These are phyloP conservation scores for Brasenia schreberi DNA, from an alignment of 164 flowering plant genomes.

Conservation along the genomic window DNA sequence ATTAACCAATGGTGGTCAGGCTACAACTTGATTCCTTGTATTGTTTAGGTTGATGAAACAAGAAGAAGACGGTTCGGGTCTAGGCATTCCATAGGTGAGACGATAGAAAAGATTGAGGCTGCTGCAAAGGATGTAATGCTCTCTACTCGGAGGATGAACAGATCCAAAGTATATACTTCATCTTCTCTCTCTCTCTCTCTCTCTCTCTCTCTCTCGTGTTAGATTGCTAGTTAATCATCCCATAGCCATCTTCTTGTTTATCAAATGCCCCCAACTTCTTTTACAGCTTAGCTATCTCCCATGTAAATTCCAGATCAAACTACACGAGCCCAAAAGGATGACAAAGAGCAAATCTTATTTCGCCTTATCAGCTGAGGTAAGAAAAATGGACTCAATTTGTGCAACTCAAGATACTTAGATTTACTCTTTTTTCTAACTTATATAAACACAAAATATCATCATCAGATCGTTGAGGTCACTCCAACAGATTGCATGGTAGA, in stretches of 20 bases:
- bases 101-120: slow-evolving; percentile 55
- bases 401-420: not conserved
- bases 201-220: not conserved
- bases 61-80: slow-evolving; percentile 46
- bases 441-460: no score
- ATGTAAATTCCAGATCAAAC: slow-evolving; percentile 28
- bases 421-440: not conserved
- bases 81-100: slow-evolving; percentile 37
- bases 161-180: slow-evolving; percentile 50
- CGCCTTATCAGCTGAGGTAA: slow-evolving; percentile 57
- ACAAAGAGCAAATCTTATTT: slow-evolving; percentile 31
- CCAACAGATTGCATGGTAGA: slow-evolving; percentile 66
- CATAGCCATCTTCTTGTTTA: not conserved
- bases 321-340: slow-evolving; percentile 26
- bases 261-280: no score
- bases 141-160: slow-evolving; percentile 40
- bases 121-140: slow-evolving; percentile 56
- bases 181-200: not conserved
- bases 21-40: not conserved
- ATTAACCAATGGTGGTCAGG: no score
- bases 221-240: no score
- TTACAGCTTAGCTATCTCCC: no score
- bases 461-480: slow-evolving; percentile 61
- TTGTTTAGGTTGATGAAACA: slow-evolving; percentile 32
- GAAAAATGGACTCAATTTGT: not conserved